Evolutionary conservation across 495 filamentous ascomycete genomes (phyloP), one percentile per base, ranked within the genome.

Genomic region (Lepraria neglecta): DNA sequence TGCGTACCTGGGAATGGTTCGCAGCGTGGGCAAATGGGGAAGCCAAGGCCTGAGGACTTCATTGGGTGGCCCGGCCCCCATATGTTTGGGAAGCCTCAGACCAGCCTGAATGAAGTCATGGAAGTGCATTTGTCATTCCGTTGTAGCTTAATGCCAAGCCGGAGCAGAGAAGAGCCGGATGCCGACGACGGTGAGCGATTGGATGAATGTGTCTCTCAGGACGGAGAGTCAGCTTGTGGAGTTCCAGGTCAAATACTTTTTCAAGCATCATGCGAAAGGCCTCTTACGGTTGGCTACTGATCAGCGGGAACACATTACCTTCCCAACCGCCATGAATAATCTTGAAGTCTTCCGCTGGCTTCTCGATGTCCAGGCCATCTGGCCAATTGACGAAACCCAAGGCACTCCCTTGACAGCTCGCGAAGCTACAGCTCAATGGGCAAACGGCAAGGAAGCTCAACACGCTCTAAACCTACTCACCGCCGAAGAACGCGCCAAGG

Each of bases 381-480:
- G 69, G 69, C 60, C 44, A 19, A 43, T 42, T 33, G 45, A 55
- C 15, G 61, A 58, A 33, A 54, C 19, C 35, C 15, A 48, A 9
- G 19, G 42, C 24, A 9, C 38, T n/a, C 58, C 55, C 24, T 57
- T 56, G 19, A 58, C 62, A 47, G 58, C n/a, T 2, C 51, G 51
- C 21, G 51, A 54, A 54, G 51, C 51, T 38, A 54, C 51, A 35
- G 30, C 28, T 35, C 51, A 47, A 27, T 69, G 67, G 67, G 62
- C 67, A 31, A 62, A 15, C 19, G 63, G 45, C 21, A 27, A 53
- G 15, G 59, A 85, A 77, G 84, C 83, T 35, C 65, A 76, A 17
- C 74, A 78, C 54, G 78, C 79, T n/a, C 74, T 90, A 40, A 64
- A 71, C 5, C 74, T 88, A n/a, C 77, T 90, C 45, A 71, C 77